Evolutionary conservation across 208 protist genomes (phyloP).

Genomic region (Acanthamoeba culbertsoni): DNA sequence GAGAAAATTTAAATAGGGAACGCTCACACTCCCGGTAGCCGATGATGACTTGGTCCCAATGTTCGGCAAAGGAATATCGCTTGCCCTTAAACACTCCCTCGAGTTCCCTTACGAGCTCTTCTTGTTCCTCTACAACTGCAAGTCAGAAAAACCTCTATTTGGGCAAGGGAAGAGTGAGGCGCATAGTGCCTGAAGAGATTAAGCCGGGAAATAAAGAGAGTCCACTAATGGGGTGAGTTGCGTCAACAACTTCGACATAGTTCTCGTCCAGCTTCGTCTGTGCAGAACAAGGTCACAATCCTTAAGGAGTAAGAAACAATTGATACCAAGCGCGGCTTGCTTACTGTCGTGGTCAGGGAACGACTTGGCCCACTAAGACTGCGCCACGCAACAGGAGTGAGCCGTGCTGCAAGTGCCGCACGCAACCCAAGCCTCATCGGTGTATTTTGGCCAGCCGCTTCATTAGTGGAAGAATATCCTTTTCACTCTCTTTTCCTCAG

Average conservation of each 20-base stretch:
- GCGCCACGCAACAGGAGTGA: too few species aligned
- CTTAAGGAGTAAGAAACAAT: too few species aligned
- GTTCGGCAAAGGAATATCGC: constrained; percentile 11
- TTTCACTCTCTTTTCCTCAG: background rate
- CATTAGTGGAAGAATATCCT: too few species aligned
- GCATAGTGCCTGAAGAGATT: background rate
- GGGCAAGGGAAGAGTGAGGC: background rate
- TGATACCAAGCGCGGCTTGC: too few species aligned
- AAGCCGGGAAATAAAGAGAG: background rate
- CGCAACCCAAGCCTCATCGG: too few species aligned
- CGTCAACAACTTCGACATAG: background rate
- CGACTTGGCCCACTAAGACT: too few species aligned
- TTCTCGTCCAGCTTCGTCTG: background rate
- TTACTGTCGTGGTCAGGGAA: too few species aligned
- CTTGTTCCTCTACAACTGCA: background rate
- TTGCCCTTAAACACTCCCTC: constrained; percentile 49
- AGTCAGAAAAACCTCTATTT: too few species aligned
- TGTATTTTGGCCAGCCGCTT: too few species aligned
- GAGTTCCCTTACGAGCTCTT: background rate
- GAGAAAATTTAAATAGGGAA: constrained; percentile 30
- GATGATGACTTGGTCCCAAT: constrained; percentile 55
- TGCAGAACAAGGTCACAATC: too few species aligned
- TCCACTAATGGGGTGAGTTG: background rate
- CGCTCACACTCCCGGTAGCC: constrained; percentile 50
- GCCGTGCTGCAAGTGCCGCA: too few species aligned